phyloP scores from a whole-genome alignment of 768 basidiomycete species.

The Cystobasidium onofrii region DNA sequence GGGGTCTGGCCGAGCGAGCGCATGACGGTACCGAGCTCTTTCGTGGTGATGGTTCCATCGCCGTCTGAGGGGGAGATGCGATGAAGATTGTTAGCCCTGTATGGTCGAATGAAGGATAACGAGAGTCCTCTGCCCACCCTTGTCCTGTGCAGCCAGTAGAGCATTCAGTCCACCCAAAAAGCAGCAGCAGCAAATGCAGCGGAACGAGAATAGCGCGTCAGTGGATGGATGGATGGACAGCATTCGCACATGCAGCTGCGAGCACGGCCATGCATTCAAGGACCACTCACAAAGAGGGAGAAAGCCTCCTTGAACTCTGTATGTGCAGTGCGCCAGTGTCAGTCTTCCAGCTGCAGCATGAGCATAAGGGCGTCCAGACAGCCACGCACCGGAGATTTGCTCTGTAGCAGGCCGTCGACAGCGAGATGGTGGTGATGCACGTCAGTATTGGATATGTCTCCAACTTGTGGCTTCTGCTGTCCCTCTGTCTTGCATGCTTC shows the following conservation, averaged over 20 bases:
- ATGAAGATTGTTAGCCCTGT: no score
- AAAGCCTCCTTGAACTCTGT: conserved; percentile 98
- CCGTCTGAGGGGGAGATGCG: conserved; percentile 58
- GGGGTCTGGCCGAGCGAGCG: conserved; percentile 86
- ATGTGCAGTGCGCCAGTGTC: not conserved
- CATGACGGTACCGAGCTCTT: conserved; percentile 88
- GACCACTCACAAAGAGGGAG: conserved; percentile 69
- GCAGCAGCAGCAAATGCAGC: conserved; percentile 5
- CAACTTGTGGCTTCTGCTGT: no score
- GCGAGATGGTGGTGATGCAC: not conserved
- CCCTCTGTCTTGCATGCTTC: no score
- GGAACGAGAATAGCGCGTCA: conserved; percentile 9
- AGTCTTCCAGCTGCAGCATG: conserved; percentile 18
- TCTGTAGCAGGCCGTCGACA: conserved; percentile 51
- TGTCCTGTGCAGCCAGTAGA: conserved; percentile 34
- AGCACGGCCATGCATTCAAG: conserved; percentile 24
- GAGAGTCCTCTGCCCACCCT: conserved; percentile 35
- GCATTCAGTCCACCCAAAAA: conserved; percentile 14
- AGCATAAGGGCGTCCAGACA: not conserved
- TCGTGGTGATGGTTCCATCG: conserved; percentile 85
- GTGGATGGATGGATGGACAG: no score
- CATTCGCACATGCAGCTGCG: no score
- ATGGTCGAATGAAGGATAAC: not conserved
- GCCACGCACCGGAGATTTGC: conserved; percentile 71
- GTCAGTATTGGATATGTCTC: no score